A percentile compares a stretch with the other conserved stretches of the same genome.
Evolutionary conservation across 345 rosid species (phyloP).

Genomic region (Pistacia vera): DNA sequence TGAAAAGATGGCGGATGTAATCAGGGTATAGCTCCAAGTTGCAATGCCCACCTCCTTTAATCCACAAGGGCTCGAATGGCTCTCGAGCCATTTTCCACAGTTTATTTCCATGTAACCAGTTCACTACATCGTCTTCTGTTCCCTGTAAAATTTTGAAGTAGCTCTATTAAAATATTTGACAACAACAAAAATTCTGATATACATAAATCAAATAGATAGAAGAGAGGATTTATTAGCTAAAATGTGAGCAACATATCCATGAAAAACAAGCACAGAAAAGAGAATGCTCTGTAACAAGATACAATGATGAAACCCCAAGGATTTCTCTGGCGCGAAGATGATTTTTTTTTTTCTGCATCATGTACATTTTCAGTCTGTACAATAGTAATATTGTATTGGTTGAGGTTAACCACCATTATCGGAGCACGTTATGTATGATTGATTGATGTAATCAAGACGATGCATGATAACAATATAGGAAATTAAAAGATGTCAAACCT

Average conservation of each 20-base stretch:
- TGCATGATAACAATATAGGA: no score
- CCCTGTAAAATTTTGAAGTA: constrained; percentile 53
- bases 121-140: constrained; percentile 95
- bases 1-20: constrained; percentile 81
- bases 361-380: background rate
- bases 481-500: no score
- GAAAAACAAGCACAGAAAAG: constrained; percentile 1
- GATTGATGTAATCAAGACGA: no score
- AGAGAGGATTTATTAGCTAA: background rate
- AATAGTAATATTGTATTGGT: background rate
- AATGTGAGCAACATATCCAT: background rate
- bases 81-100: constrained; percentile 92
- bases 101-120: constrained; percentile 92
- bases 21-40: constrained; percentile 96
- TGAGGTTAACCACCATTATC: background rate
- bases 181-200: background rate
- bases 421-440: background rate
- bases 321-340: background rate
- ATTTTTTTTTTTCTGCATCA: no score
- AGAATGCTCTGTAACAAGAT: background rate
- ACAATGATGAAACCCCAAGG: background rate
- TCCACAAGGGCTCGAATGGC: constrained; percentile 95
- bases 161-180: background rate
- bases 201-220: background rate
- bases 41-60: constrained; percentile 99